Evolutionary conservation across 2,329 filamentous ascomycete genomes (phyloP).

Genomic region (Anthostomella pinea): DNA sequence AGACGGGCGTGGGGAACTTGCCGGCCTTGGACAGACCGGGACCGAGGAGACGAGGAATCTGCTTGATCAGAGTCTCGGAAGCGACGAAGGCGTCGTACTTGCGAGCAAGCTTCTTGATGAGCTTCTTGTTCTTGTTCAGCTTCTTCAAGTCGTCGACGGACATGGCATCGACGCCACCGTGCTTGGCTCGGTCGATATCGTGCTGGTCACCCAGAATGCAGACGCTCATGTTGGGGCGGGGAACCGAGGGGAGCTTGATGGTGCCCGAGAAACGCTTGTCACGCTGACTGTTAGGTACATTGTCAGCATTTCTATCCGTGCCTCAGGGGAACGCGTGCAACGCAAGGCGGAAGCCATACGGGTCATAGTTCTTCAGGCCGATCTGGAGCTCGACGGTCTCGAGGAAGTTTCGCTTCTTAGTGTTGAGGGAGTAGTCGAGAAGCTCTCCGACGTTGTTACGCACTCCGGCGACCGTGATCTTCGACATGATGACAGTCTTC

Average conservation of each 20-base stretch:
- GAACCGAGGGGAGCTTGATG: conserved; percentile 89
- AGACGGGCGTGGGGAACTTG: conserved; percentile 99
- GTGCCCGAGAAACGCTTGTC: conserved; percentile 99
- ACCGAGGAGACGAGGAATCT: conserved; percentile 99
- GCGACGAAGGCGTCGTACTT: conserved; percentile 99
- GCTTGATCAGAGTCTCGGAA: conserved; percentile 97
- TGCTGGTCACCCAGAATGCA: conserved; percentile 71
- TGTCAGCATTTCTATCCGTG: too few species aligned
- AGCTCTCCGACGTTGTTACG: conserved; percentile 74
- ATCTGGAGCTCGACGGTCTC: conserved; percentile 87
- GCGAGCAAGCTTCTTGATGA: conserved; percentile 99
- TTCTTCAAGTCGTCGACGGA: conserved; percentile 99
- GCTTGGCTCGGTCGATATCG: conserved; percentile 99
- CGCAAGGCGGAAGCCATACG: too few species aligned
- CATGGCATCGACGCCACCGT: conserved; percentile 98
- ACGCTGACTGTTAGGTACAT: conserved; percentile 57
- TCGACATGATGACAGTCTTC: conserved; percentile 88
- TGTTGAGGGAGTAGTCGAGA: conserved; percentile 90
- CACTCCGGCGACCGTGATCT: conserved; percentile 69
- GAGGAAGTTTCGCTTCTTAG: conserved; percentile 98
- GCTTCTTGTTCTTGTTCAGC: conserved; percentile 99
- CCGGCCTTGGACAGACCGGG: conserved; percentile 98
- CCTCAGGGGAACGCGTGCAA: too few species aligned
- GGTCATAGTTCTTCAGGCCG: conserved; percentile 98
- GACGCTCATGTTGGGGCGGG: conserved; percentile 63